Base-by-base conservation (phyloP, 306 rosid genomes). In the Citrullus colocynthis region DNA sequence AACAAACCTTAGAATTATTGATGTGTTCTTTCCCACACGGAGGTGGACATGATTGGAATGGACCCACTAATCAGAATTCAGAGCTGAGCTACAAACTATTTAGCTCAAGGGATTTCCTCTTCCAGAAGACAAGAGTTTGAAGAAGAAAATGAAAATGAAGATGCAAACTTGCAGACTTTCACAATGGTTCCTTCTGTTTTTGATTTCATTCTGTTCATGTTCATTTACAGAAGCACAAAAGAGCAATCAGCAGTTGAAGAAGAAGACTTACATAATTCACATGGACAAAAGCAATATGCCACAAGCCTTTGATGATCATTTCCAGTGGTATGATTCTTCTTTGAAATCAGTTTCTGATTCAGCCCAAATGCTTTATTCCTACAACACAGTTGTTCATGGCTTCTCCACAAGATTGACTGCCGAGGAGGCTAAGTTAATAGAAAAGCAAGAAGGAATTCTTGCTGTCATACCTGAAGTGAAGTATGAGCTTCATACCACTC, bases 401-500 rank as follows among this genome's bases (percentile, higher is more conserved):
- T 94, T 87, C 89, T 90, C 98, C 79, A 84, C 98, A 20, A 89
- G 90, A 83, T 88, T 94, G 39, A 88, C 97, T 16, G 79, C 58
- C 6, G 75, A 88, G 71, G 98, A 94, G 83, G 96, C 93, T 6
- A 85, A 89, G 61, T 77, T 73, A 37, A 93, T 94, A 0, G 84
- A 80, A 42, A 84, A 88, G 76, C 93, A 89, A 76, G 83, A 81
- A 0, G 97, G 96, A 57, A 81, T 94, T 63, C 85, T 94, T 52
- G 84, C 88, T 28, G 86, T 90, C 64, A 54, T 88, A 65, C 95
- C 89, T 7, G 97, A 94, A 60, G 74, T 73, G 64, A 82, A 73
- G 66, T 94, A 92, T 6, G 90, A 94, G 82, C 96, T 94, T 55
- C 98, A 94, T 59, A 94, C 98, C 39, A 94, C 97, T 82, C 88